Percentiles rank a stretch among this genome's conserved stretches.
Conservation (phyloP, 345 rosid genomes). For the Arabis hirsuta region DNA sequence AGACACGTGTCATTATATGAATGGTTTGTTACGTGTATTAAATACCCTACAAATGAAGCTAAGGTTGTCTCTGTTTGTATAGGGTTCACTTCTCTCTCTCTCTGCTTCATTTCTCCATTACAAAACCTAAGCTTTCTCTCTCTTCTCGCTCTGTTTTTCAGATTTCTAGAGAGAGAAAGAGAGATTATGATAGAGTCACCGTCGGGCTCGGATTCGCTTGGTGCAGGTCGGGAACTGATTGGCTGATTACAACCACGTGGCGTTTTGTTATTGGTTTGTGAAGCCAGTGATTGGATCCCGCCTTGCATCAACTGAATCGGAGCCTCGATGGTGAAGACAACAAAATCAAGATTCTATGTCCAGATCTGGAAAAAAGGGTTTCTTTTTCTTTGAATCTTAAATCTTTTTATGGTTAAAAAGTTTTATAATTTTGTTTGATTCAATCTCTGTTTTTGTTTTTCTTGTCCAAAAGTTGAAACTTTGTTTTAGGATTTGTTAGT, state of each 20-base stretch:
- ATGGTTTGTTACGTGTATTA: slow-evolving; percentile 30
- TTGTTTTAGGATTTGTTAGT: neutral
- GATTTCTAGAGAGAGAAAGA: neutral
- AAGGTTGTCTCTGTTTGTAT: slow-evolving; percentile 32
- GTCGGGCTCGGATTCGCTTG: slow-evolving; percentile 99
- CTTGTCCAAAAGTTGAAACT: neutral
- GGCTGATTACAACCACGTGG: slow-evolving; percentile 37
- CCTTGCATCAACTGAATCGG: slow-evolving; percentile 99
- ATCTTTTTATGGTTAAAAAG: neutral
- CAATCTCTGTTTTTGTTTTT: neutral
- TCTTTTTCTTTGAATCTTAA: neutral
- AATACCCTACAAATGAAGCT: slow-evolving; percentile 39
- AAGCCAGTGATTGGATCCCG: slow-evolving; percentile 66
- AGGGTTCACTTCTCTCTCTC: slow-evolving; percentile 24
- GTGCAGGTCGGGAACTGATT: slow-evolving; percentile 99
- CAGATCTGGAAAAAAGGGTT: slow-evolving; percentile 28
- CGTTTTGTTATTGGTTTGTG: slow-evolving; percentile 36
- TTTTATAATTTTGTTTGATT: neutral
- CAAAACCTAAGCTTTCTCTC: neutral
- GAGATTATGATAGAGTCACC: slow-evolving; percentile 44
- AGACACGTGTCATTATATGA: slow-evolving; percentile 22
- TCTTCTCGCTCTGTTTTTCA: slow-evolving; percentile 1
- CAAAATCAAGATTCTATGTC: neutral
- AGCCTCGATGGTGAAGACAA: slow-evolving; percentile 56
- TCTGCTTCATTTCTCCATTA: slow-evolving; percentile 19